Percentiles rank a stretch among this genome's conserved stretches.
Evolutionary conservation across 108 stramenopile genomes (phyloP).

Genomic region (Hondaea fermentalgiana): DNA sequence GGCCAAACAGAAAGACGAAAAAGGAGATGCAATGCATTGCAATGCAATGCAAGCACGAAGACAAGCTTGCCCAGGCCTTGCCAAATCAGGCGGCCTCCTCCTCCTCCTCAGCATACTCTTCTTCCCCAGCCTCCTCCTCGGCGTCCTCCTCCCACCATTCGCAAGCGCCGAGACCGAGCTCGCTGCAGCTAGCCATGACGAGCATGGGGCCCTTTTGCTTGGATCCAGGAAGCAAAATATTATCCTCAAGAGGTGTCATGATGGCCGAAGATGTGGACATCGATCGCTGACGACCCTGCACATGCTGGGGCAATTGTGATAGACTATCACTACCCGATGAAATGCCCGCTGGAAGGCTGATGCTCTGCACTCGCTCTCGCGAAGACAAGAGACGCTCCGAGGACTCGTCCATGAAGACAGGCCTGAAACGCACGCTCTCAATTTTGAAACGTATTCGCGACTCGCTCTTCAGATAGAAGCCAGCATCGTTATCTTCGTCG

Average conservation of each 20-base stretch:
- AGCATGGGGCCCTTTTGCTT: not conserved
- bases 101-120: not conserved
- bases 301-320: not conserved
- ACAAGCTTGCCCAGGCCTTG: not conserved
- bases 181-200: not conserved
- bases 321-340: not conserved
- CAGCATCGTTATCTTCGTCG: not conserved
- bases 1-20: not conserved
- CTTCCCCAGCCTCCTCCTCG: not conserved
- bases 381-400: not conserved
- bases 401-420: not conserved
- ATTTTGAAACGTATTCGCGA: not conserved
- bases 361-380: not conserved
- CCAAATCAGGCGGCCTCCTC: not conserved
- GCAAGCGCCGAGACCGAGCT: not conserved
- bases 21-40: not conserved
- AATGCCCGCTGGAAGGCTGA: not conserved
- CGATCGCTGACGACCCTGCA: not conserved
- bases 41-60: not conserved
- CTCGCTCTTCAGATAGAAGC: not conserved
- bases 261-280: not conserved
- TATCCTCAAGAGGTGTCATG: not conserved
- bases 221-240: not conserved
- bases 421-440: not conserved
- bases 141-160: slow-evolving; percentile 10